Conservation (phyloP, 176 grass and related monocot genomes). For the Olyra latifolia region DNA sequence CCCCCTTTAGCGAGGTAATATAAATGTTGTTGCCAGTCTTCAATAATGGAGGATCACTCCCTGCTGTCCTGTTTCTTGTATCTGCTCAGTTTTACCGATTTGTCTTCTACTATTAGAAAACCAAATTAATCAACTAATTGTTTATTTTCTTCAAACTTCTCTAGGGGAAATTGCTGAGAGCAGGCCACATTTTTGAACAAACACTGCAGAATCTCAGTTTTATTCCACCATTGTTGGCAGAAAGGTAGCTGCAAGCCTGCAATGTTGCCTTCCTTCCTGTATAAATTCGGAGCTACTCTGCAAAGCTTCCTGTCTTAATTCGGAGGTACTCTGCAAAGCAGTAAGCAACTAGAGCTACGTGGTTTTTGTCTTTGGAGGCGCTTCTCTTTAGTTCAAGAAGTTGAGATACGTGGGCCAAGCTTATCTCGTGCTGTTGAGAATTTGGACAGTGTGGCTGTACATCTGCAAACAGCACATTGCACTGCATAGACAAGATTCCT, state of each 20-base stretch:
- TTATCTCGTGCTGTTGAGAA: slow-evolving; percentile 1
- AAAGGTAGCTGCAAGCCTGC: slow-evolving; percentile 25
- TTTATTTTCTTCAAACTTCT: not conserved
- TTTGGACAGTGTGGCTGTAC: slow-evolving; percentile 13
- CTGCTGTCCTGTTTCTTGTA: not conserved
- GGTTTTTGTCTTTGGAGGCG: not conserved
- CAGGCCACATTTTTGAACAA: slow-evolving; percentile 88
- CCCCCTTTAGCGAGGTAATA: slow-evolving; percentile 75
- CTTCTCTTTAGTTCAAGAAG: not conserved
- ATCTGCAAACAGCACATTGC: not conserved
- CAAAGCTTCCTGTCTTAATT: not conserved
- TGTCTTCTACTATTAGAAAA: not conserved
- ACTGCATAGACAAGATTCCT: not conserved
- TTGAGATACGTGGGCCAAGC: not conserved
- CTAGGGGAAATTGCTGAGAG: slow-evolving; percentile 62
- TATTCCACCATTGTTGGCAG: slow-evolving; percentile 57
- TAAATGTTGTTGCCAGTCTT: not conserved
- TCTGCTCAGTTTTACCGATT: not conserved
- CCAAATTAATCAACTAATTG: not conserved
- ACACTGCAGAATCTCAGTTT: slow-evolving; percentile 69
- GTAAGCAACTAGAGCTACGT: not conserved
- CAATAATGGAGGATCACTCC: not conserved
- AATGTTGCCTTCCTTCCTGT: not conserved
- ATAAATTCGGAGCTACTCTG: not conserved
- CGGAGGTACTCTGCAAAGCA: not conserved